Evolutionary conservation across 805 yeast genomes (phyloP).

Genomic region (Lachancea sp.): DNA sequence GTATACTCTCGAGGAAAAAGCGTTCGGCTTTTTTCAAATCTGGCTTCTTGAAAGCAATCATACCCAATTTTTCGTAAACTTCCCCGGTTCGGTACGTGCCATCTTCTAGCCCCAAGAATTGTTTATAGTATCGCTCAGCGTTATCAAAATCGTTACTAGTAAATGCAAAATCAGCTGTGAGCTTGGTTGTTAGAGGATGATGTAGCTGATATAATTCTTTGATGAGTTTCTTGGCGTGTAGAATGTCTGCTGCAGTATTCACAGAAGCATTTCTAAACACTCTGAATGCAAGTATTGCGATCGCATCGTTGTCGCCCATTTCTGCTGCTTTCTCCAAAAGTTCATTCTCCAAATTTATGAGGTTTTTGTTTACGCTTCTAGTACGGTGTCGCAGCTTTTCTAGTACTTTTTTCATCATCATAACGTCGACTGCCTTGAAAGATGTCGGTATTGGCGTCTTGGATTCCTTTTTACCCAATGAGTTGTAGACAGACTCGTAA

Average conservation of each 20-base stretch:
- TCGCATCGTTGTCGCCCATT: conserved; percentile 74
- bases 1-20: conserved; percentile 56
- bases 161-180: conserved; percentile 71
- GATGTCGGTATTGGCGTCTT: conserved; percentile 39
- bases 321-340: conserved; percentile 82
- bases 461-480: conserved; percentile 33
- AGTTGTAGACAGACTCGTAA: conserved; percentile 44
- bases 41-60: conserved; percentile 50
- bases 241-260: conserved; percentile 46
- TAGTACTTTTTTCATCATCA: conserved; percentile 61
- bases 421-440: conserved; percentile 50
- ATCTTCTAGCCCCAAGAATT: conserved; percentile 50
- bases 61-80: conserved; percentile 62
- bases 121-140: conserved; percentile 54
- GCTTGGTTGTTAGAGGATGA: conserved; percentile 71
- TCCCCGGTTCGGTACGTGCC: conserved; percentile 62
- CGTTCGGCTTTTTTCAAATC: conserved; percentile 47
- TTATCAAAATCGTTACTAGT: conserved; percentile 41
- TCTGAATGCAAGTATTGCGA: conserved; percentile 64
- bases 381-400: conserved; percentile 56
- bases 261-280: conserved; percentile 41
- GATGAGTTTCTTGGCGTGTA: conserved; percentile 57
- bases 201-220: conserved; percentile 48
- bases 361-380: conserved; percentile 48
- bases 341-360: conserved; percentile 60